Base-by-base conservation (phyloP, 1,284 basidiomycete genomes). In the Kalmanozyma brasiliensis region DNA sequence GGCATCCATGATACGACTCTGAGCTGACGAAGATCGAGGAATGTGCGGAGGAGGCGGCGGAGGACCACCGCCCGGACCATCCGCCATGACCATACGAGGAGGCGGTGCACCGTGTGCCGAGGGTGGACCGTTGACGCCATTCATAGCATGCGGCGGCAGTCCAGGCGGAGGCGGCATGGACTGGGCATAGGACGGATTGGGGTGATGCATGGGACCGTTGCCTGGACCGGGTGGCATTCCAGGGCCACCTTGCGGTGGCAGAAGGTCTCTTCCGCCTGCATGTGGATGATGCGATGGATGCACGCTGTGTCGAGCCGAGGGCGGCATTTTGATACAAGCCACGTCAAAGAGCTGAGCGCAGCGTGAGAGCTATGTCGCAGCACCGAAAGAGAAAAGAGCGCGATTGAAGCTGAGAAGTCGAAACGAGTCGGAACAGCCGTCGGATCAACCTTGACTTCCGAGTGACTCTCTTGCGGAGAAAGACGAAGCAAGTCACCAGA, bases 121-220 rank as follows among this genome's bases (percentile, higher is more conserved):
- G n/a, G 49, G 55, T 10, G 66, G 66, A 13, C 52, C 63, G 37
- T 58, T 66, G 49, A 48, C 48, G 29, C 63, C 68, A 26, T 72
- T 72, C 51, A 72, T 63, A 10, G 62, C 52, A 33, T 66, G 68
- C 13, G 68, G 63, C 38, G 63, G 68, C 36, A 72, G 29, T 4
- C 58, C 56, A 20, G 68, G 67, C 33, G 67, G 68, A 20, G 68
- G 68, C 11, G 59, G 59, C 68, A 72, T 72, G 22, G 68, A 67
- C 33, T 67, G 63, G 20, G 59, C 53, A 17, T 67, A 72, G 42
- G 59, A 58, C 0, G 68, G 59, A 36, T 72, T 58, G n/a, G 63
- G 59, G 42, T 72, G 66, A 30, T 69, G 68, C 53, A 71, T 62
- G 29, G 58, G 53, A 13, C 49, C 58, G 8, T 61, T 57, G 46